Evolutionary conservation across 2,329 filamentous ascomycete species (phyloP).

Genomic region (Daldinia sp.): DNA sequence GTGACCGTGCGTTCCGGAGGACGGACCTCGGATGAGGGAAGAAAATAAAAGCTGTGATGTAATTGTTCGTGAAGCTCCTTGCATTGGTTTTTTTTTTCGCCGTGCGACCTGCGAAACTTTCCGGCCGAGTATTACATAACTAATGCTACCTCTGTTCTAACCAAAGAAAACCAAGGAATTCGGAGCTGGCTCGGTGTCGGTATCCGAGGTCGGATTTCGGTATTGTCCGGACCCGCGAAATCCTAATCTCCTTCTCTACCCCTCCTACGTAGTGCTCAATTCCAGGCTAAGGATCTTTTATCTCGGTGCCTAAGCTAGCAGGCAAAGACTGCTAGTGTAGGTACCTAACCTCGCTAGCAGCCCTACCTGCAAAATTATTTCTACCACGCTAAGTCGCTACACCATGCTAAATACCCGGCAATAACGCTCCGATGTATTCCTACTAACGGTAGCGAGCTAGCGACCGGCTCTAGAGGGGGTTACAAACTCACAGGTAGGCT

Average conservation of each 20-base stretch:
- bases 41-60: conserved; percentile 1
- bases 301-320: neutral
- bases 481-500: too few species aligned
- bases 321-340: neutral
- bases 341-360: neutral
- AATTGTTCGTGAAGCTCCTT: neutral
- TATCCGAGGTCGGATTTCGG: conserved; percentile 20
- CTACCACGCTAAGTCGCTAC: too few species aligned
- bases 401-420: neutral
- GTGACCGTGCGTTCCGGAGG: neutral
- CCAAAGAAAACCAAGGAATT: neutral
- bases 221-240: conserved; percentile 21
- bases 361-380: neutral
- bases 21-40: neutral
- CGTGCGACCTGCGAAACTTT: neutral
- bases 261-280: neutral
- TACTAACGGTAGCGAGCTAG: neutral
- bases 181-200: conserved; percentile 20
- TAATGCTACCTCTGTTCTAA: neutral
- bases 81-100: too few species aligned
- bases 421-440: neutral
- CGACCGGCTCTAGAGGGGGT: neutral
- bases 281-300: neutral
- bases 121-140: neutral
- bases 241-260: neutral